A percentile compares a stretch with the other conserved stretches of the same genome.
Evolutionary conservation across 345 rosid genomes (phyloP).

Genomic region (Kernera saxatilis): DNA sequence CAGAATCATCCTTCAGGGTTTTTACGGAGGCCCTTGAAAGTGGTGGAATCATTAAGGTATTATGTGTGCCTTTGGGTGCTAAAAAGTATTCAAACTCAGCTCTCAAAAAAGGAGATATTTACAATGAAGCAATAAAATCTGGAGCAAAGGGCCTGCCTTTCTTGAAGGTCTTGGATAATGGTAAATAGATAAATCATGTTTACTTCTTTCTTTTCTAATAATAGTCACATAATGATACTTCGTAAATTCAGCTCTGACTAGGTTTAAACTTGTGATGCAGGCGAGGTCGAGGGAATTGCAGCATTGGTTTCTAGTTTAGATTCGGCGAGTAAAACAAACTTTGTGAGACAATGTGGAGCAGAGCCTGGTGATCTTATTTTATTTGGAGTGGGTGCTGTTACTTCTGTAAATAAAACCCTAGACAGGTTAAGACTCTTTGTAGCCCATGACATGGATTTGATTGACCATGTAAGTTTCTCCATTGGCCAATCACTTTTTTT

Average conservation of each 20-base stretch:
- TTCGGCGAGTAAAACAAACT: conserved; percentile 37
- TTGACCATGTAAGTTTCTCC: conserved; percentile 60
- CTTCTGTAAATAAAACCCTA: conserved; percentile 71
- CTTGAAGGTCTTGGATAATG: conserved; percentile 82
- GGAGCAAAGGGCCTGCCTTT: conserved; percentile 97
- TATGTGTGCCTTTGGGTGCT: conserved; percentile 78
- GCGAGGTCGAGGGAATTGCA: conserved; percentile 69
- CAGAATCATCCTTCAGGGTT: conserved; percentile 67
- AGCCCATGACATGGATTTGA: conserved; percentile 68
- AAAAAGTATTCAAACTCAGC: conserved; percentile 73
- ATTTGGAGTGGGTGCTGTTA: conserved; percentile 77
- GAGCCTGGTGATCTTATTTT: conserved; percentile 79
- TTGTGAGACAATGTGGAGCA: conserved; percentile 61
- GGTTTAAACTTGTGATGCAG: conserved; percentile 19
- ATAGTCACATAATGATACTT: not conserved
- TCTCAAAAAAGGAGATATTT: conserved; percentile 90
- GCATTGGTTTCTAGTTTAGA: conserved; percentile 74
- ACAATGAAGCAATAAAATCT: conserved; percentile 77
- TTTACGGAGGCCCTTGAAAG: conserved; percentile 61
- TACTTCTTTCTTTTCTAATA: not conserved
- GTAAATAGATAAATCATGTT: conserved; percentile 37
- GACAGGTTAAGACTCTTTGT: conserved; percentile 69
- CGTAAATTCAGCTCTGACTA: not conserved
- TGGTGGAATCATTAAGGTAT: conserved; percentile 70
- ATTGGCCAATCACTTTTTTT: not conserved